phyloP scores from a whole-genome alignment of 2,329 filamentous ascomycete genomes.

The Aspergillus melleus region DNA sequence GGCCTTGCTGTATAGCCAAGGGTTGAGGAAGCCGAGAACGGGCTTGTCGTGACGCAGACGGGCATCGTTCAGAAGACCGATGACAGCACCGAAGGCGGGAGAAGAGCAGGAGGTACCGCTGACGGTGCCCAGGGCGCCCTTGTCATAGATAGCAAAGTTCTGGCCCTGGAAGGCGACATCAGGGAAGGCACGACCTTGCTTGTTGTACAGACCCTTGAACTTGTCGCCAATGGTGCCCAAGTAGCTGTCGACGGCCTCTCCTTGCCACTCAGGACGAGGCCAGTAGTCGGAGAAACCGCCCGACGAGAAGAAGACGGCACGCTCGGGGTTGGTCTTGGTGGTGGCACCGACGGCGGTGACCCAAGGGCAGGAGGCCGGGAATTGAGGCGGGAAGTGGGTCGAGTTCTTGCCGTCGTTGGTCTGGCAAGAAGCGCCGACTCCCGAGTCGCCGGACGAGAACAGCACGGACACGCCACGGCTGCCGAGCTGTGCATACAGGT shows the following conservation, averaged over 20 bases:
- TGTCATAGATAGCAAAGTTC: conserved; percentile 34
- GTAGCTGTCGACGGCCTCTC: conserved; percentile 37
- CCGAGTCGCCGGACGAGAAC: conserved; percentile 52
- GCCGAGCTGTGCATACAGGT: conserved; percentile 51
- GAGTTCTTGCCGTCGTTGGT: conserved; percentile 37
- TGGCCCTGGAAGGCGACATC: conserved; percentile 42
- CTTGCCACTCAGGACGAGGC: conserved; percentile 36
- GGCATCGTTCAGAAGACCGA: conserved; percentile 64
- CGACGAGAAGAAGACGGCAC: conserved; percentile 42
- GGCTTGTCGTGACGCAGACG: conserved; percentile 52
- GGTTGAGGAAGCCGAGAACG: conserved; percentile 60
- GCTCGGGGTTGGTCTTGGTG: conserved; percentile 36
- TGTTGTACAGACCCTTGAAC: conserved; percentile 34
- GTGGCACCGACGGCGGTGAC: conserved; percentile 47
- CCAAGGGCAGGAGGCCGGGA: conserved; percentile 41
- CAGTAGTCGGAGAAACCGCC: conserved; percentile 44
- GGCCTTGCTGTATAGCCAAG: conserved; percentile 56
- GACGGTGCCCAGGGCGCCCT: conserved; percentile 27
- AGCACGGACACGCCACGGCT: conserved; percentile 51
- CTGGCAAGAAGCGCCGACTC: conserved; percentile 40
- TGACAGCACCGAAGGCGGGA: conserved; percentile 59
- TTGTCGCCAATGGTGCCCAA: conserved; percentile 27
- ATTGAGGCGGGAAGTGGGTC: conserved; percentile 44
- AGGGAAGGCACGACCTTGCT: conserved; percentile 40
- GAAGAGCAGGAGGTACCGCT: conserved; percentile 53